Evolutionary conservation across 2,329 filamentous ascomycete genomes (phyloP).

Genomic region (Cadophora luteo-olivacea): DNA sequence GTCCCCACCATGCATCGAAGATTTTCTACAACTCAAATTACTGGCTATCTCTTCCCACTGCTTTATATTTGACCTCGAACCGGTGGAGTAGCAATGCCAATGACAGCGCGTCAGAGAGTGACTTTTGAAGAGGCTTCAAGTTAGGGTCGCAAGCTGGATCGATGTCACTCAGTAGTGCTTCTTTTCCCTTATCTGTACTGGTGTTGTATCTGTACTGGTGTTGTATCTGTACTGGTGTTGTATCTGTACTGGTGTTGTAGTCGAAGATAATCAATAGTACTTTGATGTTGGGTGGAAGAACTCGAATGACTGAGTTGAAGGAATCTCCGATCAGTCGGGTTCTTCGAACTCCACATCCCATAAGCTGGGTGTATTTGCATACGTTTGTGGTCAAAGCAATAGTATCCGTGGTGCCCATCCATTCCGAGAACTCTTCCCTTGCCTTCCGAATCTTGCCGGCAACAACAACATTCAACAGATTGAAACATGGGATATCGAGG

Average conservation of each 20-base stretch:
- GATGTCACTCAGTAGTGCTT: background rate
- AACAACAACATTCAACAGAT: background rate
- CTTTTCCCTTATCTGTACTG: too few relatives aligned
- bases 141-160: background rate
- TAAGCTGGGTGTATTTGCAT: background rate
- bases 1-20: background rate
- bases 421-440: background rate
- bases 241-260: background rate
- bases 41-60: background rate
- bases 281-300: background rate
- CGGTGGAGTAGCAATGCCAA: background rate
- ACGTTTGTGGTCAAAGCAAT: background rate
- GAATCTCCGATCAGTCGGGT: background rate
- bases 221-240: background rate
- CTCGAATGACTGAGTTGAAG: background rate
- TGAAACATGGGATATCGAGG: background rate
- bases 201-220: background rate
- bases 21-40: background rate
- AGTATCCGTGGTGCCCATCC: background rate
- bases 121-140: background rate
- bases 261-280: background rate
- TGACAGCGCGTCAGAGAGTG: background rate
- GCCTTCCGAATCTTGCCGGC: background rate
- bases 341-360: background rate
- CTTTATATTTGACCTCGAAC: background rate